A percentile compares a stretch with the other conserved stretches of the same genome.
phyloP scores from a whole-genome alignment of 2,329 filamentous ascomycete genomes.

The Phialocephala sp. region DNA sequence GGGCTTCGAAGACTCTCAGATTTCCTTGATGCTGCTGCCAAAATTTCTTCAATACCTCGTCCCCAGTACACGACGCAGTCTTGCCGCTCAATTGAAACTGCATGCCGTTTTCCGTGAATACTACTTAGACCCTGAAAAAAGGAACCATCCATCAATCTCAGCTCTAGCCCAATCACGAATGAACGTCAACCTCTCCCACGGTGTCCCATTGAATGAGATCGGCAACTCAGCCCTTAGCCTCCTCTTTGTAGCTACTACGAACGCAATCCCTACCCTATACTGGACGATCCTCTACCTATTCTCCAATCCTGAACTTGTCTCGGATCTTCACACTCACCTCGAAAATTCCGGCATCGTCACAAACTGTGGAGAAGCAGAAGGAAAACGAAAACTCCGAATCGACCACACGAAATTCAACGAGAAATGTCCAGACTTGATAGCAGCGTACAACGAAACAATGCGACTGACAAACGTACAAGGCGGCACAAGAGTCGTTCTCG shows the following conservation, averaged over 20 bases:
- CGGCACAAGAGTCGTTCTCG: conserved; percentile 1
- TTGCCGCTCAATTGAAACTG: background rate
- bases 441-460: background rate
- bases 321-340: background rate
- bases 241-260: background rate
- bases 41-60: background rate
- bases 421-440: background rate
- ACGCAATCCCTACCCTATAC: background rate
- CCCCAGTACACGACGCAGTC: background rate
- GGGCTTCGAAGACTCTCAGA: background rate
- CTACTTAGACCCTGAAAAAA: background rate
- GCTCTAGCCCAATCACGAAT: background rate
- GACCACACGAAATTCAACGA: conserved; percentile 2
- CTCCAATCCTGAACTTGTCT: background rate
- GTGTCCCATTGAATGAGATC: background rate
- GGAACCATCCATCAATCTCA: background rate
- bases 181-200: background rate
- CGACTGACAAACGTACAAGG: background rate
- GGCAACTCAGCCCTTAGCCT: background rate
- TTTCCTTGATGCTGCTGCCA: background rate
- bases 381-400: background rate
- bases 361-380: background rate
- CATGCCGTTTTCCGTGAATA: background rate
- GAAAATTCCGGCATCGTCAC: background rate
- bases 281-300: background rate